Base-by-base conservation (phyloP, 2,329 filamentous ascomycete genomes). In the Colletotrichum kahawae region DNA sequence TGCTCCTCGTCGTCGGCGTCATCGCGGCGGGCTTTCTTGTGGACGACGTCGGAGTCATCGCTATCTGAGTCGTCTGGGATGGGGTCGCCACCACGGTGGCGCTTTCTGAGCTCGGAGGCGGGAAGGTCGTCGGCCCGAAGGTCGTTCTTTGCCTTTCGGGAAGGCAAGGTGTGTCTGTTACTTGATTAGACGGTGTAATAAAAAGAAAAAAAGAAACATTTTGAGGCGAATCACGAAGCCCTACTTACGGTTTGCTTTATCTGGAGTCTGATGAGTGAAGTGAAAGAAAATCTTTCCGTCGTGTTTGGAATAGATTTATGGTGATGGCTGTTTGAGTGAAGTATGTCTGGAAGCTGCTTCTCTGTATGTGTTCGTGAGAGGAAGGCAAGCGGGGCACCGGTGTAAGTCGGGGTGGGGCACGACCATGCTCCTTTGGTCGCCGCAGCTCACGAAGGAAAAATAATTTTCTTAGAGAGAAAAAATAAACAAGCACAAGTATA, bases 31-130 rank as follows among this genome's bases (percentile, higher is more conserved):
- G 10, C 43, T 7, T 51, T 51, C 1, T 51, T 51, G 43, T 21
- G 5, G 7, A 4, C 12, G 0, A 21, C 43, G 43, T 21, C 0
- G 43, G 10, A 48, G 5, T 10, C 5, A 13, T 21, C 10, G 0
- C n/a, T 10, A 3, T 48, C 10, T 12, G 10, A n/a, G n/a, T n/a
- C n/a, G n/a, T n/a, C n/a, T n/a, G n/a, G n/a, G n/a, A n/a, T n/a
- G n/a, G n/a, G n/a, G n/a, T n/a, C n/a, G n/a, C n/a, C n/a, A n/a
- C n/a, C n/a, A n/a, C n/a, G n/a, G n/a, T n/a, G 24, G 24, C 24
- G 43, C 43, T 48, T 48, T 21, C 43, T 21, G 43, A 0, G 10
- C 43, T 48, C 0, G 43, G 0, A 48, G 43, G 10, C n/a, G 3
- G 5, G 10, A 1, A 33, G 7, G 2, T 1, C 31, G 9, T 33